These are phyloP conservation scores for Penicillium alfredii DNA, from an alignment of 495 filamentous ascomycete species.

Conservation along the genomic window DNA sequence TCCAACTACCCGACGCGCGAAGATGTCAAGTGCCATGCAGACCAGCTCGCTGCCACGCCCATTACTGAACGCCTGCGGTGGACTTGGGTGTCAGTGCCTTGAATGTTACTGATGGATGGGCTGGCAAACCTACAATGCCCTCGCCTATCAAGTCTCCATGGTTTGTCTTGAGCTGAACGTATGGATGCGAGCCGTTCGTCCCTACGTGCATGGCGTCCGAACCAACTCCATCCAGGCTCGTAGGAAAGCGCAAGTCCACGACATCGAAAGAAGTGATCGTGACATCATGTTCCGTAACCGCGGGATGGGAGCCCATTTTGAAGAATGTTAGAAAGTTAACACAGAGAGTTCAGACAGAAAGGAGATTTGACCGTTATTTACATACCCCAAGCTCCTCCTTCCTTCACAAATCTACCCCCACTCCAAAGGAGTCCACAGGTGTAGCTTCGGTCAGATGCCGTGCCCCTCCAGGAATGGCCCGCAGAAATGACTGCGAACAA, in stretches of 20 bases:
- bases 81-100: not conserved
- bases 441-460: not conserved
- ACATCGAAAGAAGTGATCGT: constrained; percentile 6
- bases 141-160: constrained; percentile 53
- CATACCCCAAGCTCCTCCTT: not conserved
- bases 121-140: constrained; percentile 55
- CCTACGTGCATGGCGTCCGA: constrained; percentile 84
- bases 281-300: constrained; percentile 5
- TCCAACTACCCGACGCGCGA: constrained; percentile 56
- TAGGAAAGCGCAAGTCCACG: constrained; percentile 43
- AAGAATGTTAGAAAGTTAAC: not conserved
- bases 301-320: constrained; percentile 2
- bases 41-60: constrained; percentile 80
- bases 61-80: constrained; percentile 68
- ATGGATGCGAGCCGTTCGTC: constrained; percentile 71
- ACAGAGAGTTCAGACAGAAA: not conserved
- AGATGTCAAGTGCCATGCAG: constrained; percentile 60
- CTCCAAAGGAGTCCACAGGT: not conserved
- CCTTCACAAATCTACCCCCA: not conserved
- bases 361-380: not conserved
- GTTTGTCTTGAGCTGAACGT: constrained; percentile 70
- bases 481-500: not conserved
- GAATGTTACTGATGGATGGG: not conserved
- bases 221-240: constrained; percentile 75
- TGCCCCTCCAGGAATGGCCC: not conserved